These are phyloP conservation scores for Durusdinium trenchii DNA, from an alignment of 73 alveolate genomes.

Conservation along the genomic window DNA sequence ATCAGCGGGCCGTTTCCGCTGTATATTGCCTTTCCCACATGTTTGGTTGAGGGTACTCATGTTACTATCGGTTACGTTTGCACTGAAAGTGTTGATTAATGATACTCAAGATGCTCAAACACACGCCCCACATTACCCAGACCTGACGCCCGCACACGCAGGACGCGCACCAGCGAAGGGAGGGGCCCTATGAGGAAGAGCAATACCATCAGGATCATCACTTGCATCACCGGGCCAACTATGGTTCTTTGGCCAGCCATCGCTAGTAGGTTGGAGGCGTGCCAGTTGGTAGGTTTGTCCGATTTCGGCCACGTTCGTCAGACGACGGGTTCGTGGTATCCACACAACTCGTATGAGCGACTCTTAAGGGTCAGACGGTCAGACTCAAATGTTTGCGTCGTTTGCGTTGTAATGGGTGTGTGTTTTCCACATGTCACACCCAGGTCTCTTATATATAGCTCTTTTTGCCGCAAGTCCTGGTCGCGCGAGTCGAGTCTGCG, in stretches of 20 bases:
- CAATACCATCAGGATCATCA: conserved; percentile 64
- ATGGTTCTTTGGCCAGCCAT: too few relatives aligned
- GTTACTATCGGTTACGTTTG: too few relatives aligned
- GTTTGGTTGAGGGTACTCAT: background rate
- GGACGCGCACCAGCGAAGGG: conserved; percentile 58
- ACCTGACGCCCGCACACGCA: background rate
- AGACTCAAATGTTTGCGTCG: too few relatives aligned
- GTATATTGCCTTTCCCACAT: background rate
- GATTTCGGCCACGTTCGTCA: too few relatives aligned
- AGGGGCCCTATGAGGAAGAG: conserved; percentile 20
- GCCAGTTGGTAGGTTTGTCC: too few relatives aligned
- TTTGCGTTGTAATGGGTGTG: too few relatives aligned
- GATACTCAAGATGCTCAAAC: background rate
- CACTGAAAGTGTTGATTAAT: too few relatives aligned
- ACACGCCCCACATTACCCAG: background rate
- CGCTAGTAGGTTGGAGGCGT: too few relatives aligned
- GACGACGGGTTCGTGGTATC: too few relatives aligned
- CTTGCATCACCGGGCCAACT: conserved; percentile 32
- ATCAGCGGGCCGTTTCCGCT: background rate
- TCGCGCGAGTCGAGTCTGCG: too few relatives aligned
- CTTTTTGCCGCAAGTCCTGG: background rate
- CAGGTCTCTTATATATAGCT: background rate
- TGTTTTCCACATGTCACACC: background rate
- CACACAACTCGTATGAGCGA: too few relatives aligned
- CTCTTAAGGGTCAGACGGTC: too few relatives aligned